Evolutionary conservation across 2,329 filamentous ascomycete species (phyloP), one percentile per base, ranked within the genome.

Genomic region (Ophiostoma tasmaniense): DNA sequence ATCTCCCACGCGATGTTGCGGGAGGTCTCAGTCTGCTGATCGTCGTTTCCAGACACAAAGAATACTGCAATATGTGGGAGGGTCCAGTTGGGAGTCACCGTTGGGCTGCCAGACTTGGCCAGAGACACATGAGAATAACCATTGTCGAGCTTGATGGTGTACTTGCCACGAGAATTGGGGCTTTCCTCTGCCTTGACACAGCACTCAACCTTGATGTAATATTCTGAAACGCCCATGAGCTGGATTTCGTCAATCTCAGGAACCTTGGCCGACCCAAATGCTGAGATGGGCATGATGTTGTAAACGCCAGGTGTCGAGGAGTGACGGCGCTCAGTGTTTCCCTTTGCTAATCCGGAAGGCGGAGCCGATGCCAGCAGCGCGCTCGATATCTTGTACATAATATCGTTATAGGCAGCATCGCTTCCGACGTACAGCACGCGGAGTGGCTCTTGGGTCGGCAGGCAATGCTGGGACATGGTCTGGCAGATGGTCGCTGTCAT

Each of bases 131-230:
- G 77, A 2, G 76, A 76, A 64, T 76, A 76, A 28, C 80, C 78
- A 20, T 78, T 77, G 17, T 81, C 80, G 37, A 82, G 73, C 22
- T 79, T 79, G 70, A 81, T 76, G 25, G 77, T 77, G 70, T 79
- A 80, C 28, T 75, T 73, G 2, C 75, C 75, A 42, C 75, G 71
- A 73, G 3, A 71, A 70, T 4, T 61, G 5, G 25, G 25, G 17
- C 1, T 74, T 42, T 76, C 77, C 39, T 76, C 73, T n/a, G 81
- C 82, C 8, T 75, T 75, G 14, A 77, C 77, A 72, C 83, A 84
- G 35, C 81, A 79, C 68, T 84, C 81, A 5, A 84, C 81, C 71
- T 81, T 81, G 76, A 84, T 83, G 70, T 84, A 81, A 70, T 80
- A 81, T 14, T 79, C 80, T 39, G 81, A 83, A 8, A 81, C 82